These are phyloP conservation scores for Remersonia thermophila DNA, from an alignment of 2,329 filamentous ascomycete species.

Conservation along the genomic window DNA sequence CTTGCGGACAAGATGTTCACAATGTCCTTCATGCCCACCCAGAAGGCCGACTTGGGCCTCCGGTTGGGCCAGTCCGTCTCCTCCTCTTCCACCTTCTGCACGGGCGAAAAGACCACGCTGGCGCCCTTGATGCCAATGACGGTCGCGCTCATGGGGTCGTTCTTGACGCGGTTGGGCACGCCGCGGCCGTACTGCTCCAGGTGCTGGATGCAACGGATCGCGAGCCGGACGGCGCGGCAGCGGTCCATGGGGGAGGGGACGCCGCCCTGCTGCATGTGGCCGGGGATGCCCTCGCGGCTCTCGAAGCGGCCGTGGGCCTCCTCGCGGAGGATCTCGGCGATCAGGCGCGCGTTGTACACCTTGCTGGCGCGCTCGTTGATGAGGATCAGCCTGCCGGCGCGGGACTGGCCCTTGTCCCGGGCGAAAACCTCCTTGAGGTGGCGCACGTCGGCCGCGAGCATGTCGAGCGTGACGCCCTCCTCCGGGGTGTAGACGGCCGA, in stretches of 20 bases:
- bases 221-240: conserved; percentile 78
- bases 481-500: conserved; percentile 93
- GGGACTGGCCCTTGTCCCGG: conserved; percentile 73
- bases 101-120: conserved; percentile 72
- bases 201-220: conserved; percentile 89
- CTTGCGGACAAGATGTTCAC: conserved; percentile 78
- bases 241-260: conserved; percentile 94
- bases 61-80: conserved; percentile 92
- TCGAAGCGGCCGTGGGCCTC: conserved; percentile 90
- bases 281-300: conserved; percentile 78
- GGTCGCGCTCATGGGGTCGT: conserved; percentile 58
- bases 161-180: conserved; percentile 53
- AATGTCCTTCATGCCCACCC: conserved; percentile 65
- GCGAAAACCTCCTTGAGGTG: conserved; percentile 78
- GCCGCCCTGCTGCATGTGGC: conserved; percentile 89
- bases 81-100: conserved; percentile 66
- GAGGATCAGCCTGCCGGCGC: conserved; percentile 88
- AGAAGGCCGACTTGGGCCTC: conserved; percentile 73
- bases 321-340: conserved; percentile 90
- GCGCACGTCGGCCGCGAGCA: conserved; percentile 81
- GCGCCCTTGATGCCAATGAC: conserved; percentile 92
- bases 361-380: conserved; percentile 88
- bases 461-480: conserved; percentile 86
- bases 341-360: conserved; percentile 84
- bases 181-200: conserved; percentile 65